A percentile compares a stretch with the other conserved stretches of the same genome.
Evolutionary conservation across 164 flowering plant species (phyloP).

Genomic region (Berberis thunbergii): DNA sequence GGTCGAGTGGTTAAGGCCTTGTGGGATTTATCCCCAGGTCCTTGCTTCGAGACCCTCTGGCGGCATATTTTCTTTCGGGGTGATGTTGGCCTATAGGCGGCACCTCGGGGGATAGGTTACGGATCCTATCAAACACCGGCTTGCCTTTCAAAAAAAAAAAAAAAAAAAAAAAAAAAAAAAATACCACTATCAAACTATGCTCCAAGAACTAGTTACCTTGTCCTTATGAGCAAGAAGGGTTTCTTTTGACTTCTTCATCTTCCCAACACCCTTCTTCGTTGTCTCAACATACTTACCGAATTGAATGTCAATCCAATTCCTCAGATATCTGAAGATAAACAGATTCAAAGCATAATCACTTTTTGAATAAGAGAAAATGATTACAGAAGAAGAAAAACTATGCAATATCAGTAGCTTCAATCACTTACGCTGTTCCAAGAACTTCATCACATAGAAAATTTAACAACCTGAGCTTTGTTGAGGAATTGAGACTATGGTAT

Average conservation of each 20-base stretch:
- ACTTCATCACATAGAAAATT: constrained; percentile 72
- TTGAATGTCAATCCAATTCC: constrained; percentile 62
- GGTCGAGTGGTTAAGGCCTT: no score
- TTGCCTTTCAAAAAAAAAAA: no score
- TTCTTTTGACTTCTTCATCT: constrained; percentile 19
- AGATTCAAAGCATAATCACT: background rate
- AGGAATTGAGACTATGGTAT: constrained; percentile 37
- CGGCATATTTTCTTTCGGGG: no score
- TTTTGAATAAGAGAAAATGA: background rate
- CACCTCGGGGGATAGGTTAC: no score
- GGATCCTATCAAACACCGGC: no score
- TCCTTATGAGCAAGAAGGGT: constrained; percentile 47
- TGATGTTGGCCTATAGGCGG: no score
- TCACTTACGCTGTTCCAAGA: constrained; percentile 64
- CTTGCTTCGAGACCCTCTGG: no score
- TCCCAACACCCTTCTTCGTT: constrained; percentile 27
- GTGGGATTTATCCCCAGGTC: no score
- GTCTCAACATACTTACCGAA: constrained; percentile 28
- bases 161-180: no score
- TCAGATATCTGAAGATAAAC: constrained; percentile 32
- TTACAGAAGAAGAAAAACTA: background rate
- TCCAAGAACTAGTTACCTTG: constrained; percentile 33
- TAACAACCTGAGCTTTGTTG: constrained; percentile 56
- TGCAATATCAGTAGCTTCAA: background rate
- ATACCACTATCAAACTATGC: background rate